Evolutionary conservation across 768 basidiomycete genomes (phyloP), one percentile per base, ranked within the genome.

Genomic region (Trametes villosa): DNA sequence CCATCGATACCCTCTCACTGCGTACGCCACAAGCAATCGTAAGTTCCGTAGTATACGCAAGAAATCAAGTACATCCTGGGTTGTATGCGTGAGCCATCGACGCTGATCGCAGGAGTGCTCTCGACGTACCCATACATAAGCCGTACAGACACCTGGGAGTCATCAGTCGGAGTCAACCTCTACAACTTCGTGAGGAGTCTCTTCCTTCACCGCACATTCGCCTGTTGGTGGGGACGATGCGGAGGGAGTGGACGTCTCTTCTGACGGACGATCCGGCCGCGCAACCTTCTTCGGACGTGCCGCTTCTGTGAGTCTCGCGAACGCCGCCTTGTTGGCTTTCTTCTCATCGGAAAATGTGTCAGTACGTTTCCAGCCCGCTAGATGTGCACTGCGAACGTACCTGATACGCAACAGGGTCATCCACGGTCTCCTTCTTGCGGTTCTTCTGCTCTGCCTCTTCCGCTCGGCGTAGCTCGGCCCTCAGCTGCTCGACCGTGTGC

Each of bases 391-490:
- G 12, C 11, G 38, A 1, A 24, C 24, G 33, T n/a, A 69, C 70
- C 65, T 69, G 65, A 29, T 69, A 65, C 24, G 66, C 66, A 7
- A 60, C 57, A 18, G 65, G 24, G 34, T 71, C 61, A 48, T 76
- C 77, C 64, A 79, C 83, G 52, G 72, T 77, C 55, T 72, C 76
- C 56, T n/a, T n/a, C n/a, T 78, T 64, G 57, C 65, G 67, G 41
- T 53, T 66, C 53, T 57, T 56, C 22, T 51, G 47, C 53, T 72
- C 76, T 30, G 78, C 78, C 26, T 80, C 83, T 63, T 89, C 88
- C 86, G 85, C 86, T 65, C 72, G 74, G 63, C 76, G 81, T 68
- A 91, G 67, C 33, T 88, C 87, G 41, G 67, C 68, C 41, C 78
- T 77, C 15, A 91, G 77, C 34, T 81, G 80, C 1, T 69, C 60